phyloP scores from a whole-genome alignment of 139 green algal species.

The Spirogloea muscicola region DNA sequence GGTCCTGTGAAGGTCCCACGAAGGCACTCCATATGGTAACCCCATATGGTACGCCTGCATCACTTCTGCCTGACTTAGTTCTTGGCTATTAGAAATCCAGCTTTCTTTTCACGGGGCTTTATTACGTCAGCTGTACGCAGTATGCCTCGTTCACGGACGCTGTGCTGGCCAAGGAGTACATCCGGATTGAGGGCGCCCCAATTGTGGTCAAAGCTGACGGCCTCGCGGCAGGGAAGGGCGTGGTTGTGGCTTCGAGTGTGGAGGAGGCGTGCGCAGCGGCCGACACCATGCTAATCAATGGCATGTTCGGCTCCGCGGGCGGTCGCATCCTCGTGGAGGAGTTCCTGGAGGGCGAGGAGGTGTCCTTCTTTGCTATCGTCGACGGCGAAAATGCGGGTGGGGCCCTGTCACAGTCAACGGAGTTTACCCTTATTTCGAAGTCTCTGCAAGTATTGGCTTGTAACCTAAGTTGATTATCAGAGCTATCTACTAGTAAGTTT shows the following conservation, averaged over 20 bases:
- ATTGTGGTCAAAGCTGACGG: slow-evolving; percentile 97
- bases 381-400: slow-evolving; percentile 74
- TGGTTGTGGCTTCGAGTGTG: slow-evolving; percentile 75
- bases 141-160: slow-evolving; percentile 79
- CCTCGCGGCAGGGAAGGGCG: slow-evolving; percentile 89
- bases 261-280: slow-evolving; percentile 78
- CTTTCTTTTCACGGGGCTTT: background rate
- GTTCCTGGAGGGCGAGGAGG: slow-evolving; percentile 93
- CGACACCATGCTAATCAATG: slow-evolving; percentile 79
- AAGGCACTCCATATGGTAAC: too few relatives aligned
- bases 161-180: slow-evolving; percentile 69
- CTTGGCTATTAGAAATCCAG: too few relatives aligned
- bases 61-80: too few relatives aligned
- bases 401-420: too few relatives aligned
- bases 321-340: slow-evolving; percentile 88
- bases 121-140: slow-evolving; percentile 45
- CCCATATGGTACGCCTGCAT: too few relatives aligned
- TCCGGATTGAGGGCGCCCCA: slow-evolving; percentile 66
- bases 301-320: slow-evolving; percentile 73
- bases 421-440: too few relatives aligned
- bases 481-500: too few relatives aligned
- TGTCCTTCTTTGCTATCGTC: slow-evolving; percentile 93
- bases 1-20: too few relatives aligned
- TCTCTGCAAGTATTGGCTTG: too few relatives aligned
- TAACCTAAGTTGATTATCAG: too few relatives aligned